Conservation (phyloP, 495 filamentous ascomycete species). For the Cercophora scortea region DNA sequence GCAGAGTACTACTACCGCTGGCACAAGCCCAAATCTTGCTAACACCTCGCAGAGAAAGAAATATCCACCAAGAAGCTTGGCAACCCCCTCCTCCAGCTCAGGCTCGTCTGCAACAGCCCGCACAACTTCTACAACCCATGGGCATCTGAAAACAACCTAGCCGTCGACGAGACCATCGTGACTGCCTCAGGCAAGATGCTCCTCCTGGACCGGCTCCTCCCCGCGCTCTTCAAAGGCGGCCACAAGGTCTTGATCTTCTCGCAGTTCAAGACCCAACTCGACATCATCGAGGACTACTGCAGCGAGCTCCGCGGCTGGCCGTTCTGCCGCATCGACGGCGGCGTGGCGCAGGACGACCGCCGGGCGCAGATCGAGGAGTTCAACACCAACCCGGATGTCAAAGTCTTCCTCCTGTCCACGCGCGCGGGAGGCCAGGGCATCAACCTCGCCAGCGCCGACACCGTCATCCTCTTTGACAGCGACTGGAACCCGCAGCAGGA, state of each 20-base stretch:
- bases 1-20: background rate
- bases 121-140: constrained; percentile 98
- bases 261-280: constrained; percentile 90
- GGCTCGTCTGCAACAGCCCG: constrained; percentile 84
- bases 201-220: constrained; percentile 78
- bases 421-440: constrained; percentile 93
- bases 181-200: constrained; percentile 92
- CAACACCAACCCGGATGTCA: constrained; percentile 61
- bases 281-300: constrained; percentile 84
- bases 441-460: constrained; percentile 95
- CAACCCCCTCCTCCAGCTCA: constrained; percentile 89
- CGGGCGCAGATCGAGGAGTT: constrained; percentile 77
- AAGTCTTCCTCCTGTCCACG: constrained; percentile 81
- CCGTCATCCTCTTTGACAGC: constrained; percentile 90
- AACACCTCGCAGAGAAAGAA: constrained; percentile 53
- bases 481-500: constrained; percentile 99
- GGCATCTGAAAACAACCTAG: constrained; percentile 39
- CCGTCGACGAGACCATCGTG: constrained; percentile 70
- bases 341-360: constrained; percentile 74
- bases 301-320: constrained; percentile 62
- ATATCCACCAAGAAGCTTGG: constrained; percentile 89
- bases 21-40: background rate
- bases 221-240: constrained; percentile 60
- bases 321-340: constrained; percentile 86
- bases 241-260: constrained; percentile 96